A percentile compares a stretch with the other conserved stretches of the same genome.
phyloP scores from a whole-genome alignment of 306 rosid species.

The Trichosanthes cucumerina region DNA sequence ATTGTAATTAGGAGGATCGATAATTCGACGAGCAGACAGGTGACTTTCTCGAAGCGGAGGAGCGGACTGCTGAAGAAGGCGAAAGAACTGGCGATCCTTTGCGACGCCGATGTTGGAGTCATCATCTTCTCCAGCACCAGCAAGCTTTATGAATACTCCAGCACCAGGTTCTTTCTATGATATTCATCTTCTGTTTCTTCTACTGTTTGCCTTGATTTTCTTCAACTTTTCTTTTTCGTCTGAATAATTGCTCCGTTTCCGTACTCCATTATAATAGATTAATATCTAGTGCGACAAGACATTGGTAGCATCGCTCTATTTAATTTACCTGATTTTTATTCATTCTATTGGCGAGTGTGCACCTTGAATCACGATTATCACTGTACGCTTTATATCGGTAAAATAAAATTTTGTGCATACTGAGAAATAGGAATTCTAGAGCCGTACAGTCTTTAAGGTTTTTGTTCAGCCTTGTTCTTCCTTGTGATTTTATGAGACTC shows the following conservation, averaged over 20 bases:
- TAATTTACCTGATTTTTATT: background rate
- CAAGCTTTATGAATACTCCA: conserved; percentile 77
- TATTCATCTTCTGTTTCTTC: background rate
- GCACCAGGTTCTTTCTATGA: conserved; percentile 46
- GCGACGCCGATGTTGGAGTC: conserved; percentile 90
- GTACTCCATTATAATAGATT: background rate
- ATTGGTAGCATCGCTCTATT: background rate
- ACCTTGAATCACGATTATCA: background rate
- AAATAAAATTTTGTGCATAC: background rate
- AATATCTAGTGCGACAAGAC: background rate
- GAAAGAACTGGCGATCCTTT: conserved; percentile 78
- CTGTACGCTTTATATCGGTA: background rate
- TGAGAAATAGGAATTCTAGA: background rate
- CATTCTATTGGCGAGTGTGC: conserved; percentile 7
- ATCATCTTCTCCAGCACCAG: conserved; percentile 84
- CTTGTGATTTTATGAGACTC: background rate
- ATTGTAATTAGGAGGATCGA: conserved; percentile 93
- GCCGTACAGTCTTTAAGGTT: background rate
- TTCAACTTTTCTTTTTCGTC: background rate
- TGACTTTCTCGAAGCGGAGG: conserved; percentile 80
- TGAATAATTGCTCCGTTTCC: background rate
- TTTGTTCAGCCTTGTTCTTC: background rate
- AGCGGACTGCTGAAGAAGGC: conserved; percentile 87
- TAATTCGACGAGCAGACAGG: conserved; percentile 86
- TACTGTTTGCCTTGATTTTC: conserved; percentile 9